Conservation (phyloP, 164 flowering plant genomes). For the Platanus orientalis region DNA sequence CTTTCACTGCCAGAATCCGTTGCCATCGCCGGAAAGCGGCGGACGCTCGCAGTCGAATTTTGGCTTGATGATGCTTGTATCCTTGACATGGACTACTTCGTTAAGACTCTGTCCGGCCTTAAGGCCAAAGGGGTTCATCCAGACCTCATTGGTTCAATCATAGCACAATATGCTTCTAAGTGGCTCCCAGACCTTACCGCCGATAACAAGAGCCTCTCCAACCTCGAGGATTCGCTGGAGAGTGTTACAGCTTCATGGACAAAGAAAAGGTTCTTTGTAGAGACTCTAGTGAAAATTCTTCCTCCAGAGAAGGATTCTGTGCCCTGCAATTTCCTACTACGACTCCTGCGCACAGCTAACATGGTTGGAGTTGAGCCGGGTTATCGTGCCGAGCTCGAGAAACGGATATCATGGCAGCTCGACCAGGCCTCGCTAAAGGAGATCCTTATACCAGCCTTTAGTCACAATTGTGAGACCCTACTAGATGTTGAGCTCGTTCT, state of each 20-base stretch:
- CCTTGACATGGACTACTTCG: constrained; percentile 78
- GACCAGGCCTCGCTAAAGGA: constrained; percentile 78
- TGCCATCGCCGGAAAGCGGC: constrained; percentile 18
- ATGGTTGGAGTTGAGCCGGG: constrained; percentile 55
- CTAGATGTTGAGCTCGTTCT: constrained; percentile 63
- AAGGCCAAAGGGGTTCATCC: constrained; percentile 73
- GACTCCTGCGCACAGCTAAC: constrained; percentile 65
- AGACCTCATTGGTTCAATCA: constrained; percentile 76
- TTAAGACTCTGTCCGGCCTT: constrained; percentile 56
- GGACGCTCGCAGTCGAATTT: constrained; percentile 28
- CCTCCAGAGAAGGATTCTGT: constrained; percentile 72
- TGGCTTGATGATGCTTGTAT: constrained; percentile 72
- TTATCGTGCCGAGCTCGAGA: constrained; percentile 61
- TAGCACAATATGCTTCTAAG: constrained; percentile 77
- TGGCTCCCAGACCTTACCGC: constrained; percentile 74
- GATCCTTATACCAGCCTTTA: constrained; percentile 77
- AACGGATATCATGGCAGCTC: constrained; percentile 58
- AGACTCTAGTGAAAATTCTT: constrained; percentile 67
- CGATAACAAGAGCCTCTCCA: constrained; percentile 15
- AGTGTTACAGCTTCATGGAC: constrained; percentile 56
- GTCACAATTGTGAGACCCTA: constrained; percentile 62
- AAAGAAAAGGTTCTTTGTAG: constrained; percentile 72
- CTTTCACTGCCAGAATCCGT: constrained; percentile 24
- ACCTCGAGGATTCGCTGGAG: constrained; percentile 25
- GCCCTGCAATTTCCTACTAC: constrained; percentile 72